phyloP scores from a whole-genome alignment of 2,329 filamentous ascomycete species.

The Parafenestella ontariensis region DNA sequence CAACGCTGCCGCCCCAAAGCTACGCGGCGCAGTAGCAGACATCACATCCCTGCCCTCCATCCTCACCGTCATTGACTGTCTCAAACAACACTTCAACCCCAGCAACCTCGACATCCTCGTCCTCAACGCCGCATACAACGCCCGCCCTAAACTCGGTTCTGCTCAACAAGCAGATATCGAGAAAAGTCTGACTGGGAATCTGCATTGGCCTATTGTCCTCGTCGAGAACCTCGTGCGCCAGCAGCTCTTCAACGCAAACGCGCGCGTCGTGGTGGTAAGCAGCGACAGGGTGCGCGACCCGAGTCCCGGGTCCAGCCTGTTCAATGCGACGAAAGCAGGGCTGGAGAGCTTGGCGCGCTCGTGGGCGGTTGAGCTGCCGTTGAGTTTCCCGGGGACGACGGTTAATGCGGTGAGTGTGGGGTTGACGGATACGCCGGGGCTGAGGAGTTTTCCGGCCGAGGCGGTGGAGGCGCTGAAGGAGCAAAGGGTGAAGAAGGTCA shows the following conservation, averaged over 20 bases:
- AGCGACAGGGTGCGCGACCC: conserved; percentile 25
- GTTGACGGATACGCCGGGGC: conserved; percentile 34
- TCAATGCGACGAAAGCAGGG: conserved; percentile 28
- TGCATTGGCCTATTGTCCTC: conserved; percentile 29
- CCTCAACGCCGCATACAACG: conserved; percentile 24
- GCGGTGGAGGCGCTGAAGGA: conserved; percentile 23
- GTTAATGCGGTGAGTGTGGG: conserved; percentile 40
- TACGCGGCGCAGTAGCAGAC: conserved; percentile 31
- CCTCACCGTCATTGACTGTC: conserved; percentile 15
- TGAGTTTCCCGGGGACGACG: conserved; percentile 32
- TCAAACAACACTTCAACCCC: too few relatives aligned
- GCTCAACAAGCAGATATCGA: conserved; percentile 19
- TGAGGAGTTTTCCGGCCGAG: conserved; percentile 15
- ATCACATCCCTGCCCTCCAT: conserved; percentile 25
- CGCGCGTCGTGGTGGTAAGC: conserved; percentile 32
- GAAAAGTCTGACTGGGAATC: conserved; percentile 22
- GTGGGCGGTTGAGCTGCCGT: conserved; percentile 34
- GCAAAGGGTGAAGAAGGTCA: conserved; percentile 26
- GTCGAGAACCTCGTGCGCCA: conserved; percentile 30
- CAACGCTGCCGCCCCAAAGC: conserved; percentile 7
- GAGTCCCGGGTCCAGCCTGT: conserved; percentile 16
- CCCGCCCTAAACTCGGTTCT: conserved; percentile 11
- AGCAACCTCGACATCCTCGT: conserved; percentile 41
- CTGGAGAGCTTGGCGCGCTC: conserved; percentile 27
- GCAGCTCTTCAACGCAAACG: conserved; percentile 18